phyloP scores from a whole-genome alignment of 2,329 filamentous ascomycete genomes.

The Calonectria leucothoes region DNA sequence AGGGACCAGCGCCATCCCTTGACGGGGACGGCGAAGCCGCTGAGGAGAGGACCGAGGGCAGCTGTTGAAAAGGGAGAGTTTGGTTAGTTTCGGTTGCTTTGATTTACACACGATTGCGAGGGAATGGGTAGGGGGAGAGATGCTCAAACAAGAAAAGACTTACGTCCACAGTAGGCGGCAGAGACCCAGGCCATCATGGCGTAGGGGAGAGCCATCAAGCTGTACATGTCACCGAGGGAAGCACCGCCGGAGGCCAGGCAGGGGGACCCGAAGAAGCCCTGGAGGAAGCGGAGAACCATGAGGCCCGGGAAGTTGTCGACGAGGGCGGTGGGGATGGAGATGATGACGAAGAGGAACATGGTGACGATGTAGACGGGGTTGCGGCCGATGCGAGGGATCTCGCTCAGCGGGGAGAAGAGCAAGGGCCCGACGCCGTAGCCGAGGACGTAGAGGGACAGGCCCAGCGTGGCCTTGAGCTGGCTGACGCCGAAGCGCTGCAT shows the following conservation, averaged over 20 bases:
- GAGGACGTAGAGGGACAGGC: slow-evolving; percentile 72
- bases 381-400: slow-evolving; percentile 74
- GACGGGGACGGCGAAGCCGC: slow-evolving; percentile 68
- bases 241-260: slow-evolving; percentile 71
- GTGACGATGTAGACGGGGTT: slow-evolving; percentile 76
- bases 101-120: too few species aligned
- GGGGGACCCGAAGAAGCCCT: slow-evolving; percentile 75
- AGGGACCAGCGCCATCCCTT: slow-evolving; percentile 74
- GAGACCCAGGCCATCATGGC: slow-evolving; percentile 70
- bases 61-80: slow-evolving; percentile 45
- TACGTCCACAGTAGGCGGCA: slow-evolving; percentile 60
- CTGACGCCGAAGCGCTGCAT: slow-evolving; percentile 65
- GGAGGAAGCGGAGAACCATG: slow-evolving; percentile 72
- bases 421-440: slow-evolving; percentile 74
- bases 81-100: slow-evolving; percentile 23
- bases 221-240: slow-evolving; percentile 65
- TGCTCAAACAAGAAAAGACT: too few species aligned
- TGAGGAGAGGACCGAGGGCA: slow-evolving; percentile 70
- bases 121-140: too few species aligned
- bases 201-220: slow-evolving; percentile 66
- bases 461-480: slow-evolving; percentile 63
- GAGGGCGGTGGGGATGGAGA: slow-evolving; percentile 73
- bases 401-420: slow-evolving; percentile 73
- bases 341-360: slow-evolving; percentile 75
- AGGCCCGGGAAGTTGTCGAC: slow-evolving; percentile 73